A percentile compares a stretch with the other conserved stretches of the same genome.
Conservation (phyloP, 352 stramenopile genomes). For the Blastocystis sp. region DNA sequence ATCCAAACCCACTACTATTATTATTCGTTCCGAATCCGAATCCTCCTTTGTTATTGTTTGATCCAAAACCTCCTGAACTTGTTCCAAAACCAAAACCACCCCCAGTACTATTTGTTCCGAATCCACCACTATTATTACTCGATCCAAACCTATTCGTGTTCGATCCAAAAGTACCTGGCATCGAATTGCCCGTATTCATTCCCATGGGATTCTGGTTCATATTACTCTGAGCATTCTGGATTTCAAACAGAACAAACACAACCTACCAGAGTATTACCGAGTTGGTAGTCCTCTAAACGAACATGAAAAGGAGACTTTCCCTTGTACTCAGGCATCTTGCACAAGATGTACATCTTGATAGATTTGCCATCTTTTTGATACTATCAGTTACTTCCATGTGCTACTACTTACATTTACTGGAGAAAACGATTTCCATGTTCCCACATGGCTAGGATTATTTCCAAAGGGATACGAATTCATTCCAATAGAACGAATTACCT, state of each 20-base stretch:
- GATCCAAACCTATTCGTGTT: not conserved
- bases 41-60: not conserved
- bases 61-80: not conserved
- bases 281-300: constrained; percentile 43
- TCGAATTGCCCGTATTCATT: not conserved
- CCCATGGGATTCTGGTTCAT: not conserved
- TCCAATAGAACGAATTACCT: no score
- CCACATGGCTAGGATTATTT: not conserved
- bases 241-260: not conserved
- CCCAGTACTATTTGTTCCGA: not conserved
- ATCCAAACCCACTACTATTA: not conserved
- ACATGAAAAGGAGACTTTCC: not conserved
- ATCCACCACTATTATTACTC: not conserved
- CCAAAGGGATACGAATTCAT: no score
- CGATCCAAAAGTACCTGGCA: not conserved
- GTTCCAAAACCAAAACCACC: not conserved
- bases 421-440: constrained; percentile 31
- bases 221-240: not conserved
- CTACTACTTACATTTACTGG: not conserved
- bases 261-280: not conserved
- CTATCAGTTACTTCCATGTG: not conserved
- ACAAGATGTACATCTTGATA: constrained; percentile 31
- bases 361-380: not conserved
- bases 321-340: constrained; percentile 1
- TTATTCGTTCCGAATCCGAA: not conserved